A percentile compares a stretch with the other conserved stretches of the same genome.
Evolutionary conservation across 2,329 filamentous ascomycete genomes (phyloP).

Genomic region (Fusarium decemcellulare): DNA sequence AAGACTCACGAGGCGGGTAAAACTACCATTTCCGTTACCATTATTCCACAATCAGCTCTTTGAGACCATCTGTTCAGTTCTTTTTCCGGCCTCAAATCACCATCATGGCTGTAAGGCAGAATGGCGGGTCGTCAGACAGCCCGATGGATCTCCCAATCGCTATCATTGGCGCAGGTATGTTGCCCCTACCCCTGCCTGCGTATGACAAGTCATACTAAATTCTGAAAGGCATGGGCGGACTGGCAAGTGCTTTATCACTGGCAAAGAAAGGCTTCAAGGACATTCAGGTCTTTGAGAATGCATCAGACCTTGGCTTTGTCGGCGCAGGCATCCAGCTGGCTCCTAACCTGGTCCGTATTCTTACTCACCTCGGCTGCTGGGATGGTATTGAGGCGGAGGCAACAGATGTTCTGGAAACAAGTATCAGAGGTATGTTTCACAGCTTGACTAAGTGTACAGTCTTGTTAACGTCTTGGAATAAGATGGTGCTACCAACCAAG

Average conservation of each 20-base stretch:
- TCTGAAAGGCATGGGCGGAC: slow-evolving; percentile 80
- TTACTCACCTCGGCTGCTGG: slow-evolving; percentile 82
- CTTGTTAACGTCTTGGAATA: slow-evolving; percentile 7
- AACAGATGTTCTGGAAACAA: slow-evolving; percentile 78
- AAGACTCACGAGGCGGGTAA: not conserved
- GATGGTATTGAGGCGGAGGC: slow-evolving; percentile 78
- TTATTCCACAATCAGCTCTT: not conserved
- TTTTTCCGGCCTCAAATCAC: not conserved
- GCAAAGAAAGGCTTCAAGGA: slow-evolving; percentile 82
- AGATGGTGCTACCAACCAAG: slow-evolving; percentile 77
- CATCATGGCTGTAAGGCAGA: not conserved
- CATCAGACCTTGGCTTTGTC: slow-evolving; percentile 82
- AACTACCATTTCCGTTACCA: not conserved
- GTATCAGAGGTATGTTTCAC: slow-evolving; percentile 72
- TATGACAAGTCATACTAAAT: not conserved
- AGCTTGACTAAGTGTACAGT: not conserved
- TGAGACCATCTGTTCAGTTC: not conserved
- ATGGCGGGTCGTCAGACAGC: not conserved
- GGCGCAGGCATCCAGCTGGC: slow-evolving; percentile 88
- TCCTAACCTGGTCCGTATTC: slow-evolving; percentile 85
- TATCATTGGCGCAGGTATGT: slow-evolving; percentile 66
- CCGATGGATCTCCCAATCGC: slow-evolving; percentile 51
- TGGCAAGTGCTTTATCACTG: slow-evolving; percentile 79
- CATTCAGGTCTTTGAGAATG: slow-evolving; percentile 81
- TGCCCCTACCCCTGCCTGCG: not conserved